These are phyloP conservation scores for Penicillium sp. DNA, from an alignment of 2,329 filamentous ascomycete genomes.

Conservation along the genomic window DNA sequence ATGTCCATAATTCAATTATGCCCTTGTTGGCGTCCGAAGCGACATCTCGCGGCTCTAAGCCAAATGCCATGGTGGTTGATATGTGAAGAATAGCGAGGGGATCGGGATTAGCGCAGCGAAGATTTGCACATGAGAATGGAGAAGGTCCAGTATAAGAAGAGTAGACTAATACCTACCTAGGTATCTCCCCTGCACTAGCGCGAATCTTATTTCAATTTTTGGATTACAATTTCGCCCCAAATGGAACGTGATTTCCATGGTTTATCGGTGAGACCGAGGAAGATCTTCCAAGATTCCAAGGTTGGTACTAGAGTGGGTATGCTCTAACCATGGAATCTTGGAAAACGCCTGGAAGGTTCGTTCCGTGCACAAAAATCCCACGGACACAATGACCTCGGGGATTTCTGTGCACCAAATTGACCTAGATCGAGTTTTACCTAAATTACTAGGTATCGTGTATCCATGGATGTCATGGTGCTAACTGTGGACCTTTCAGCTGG, in stretches of 20 bases:
- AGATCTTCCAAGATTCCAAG: too few relatives aligned
- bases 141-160: background rate
- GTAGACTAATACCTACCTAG: background rate
- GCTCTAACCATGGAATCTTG: background rate
- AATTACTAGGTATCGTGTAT: background rate
- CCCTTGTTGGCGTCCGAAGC: slow-evolving; percentile 13
- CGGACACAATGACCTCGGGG: background rate
- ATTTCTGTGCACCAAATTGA: background rate
- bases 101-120: background rate
- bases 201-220: background rate
- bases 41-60: slow-evolving; percentile 12
- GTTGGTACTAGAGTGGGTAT: too few relatives aligned
- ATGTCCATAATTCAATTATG: slow-evolving; percentile 24
- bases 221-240: background rate
- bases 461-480: background rate
- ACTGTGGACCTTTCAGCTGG: background rate
- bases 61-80: background rate
- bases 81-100: background rate
- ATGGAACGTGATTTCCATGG: too few relatives aligned
- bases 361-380: background rate
- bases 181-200: background rate
- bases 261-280: too few relatives aligned
- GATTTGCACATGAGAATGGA: background rate
- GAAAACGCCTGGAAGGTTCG: background rate
- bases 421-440: background rate